These are phyloP conservation scores for Sugiyamaella pinicola DNA, from an alignment of 1,139 yeast species.

Conservation along the genomic window DNA sequence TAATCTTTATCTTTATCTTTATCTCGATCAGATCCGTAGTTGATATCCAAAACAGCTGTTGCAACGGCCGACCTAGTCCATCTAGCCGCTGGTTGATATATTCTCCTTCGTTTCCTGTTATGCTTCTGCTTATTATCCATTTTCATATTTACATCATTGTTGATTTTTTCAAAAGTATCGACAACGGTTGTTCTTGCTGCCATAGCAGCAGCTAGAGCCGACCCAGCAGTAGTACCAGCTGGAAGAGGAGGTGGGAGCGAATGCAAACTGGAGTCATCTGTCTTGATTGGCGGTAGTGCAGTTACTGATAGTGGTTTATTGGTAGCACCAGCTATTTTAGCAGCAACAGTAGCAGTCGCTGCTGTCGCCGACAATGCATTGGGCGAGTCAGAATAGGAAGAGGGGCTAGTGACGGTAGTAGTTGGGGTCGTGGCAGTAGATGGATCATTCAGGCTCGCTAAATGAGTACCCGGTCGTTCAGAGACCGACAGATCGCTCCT, in stretches of 20 bases:
- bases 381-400: not conserved
- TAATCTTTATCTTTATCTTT: conserved; percentile 6
- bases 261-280: conserved; percentile 1
- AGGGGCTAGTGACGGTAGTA: not conserved
- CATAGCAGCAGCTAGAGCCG: conserved; percentile 34
- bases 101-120: conserved; percentile 10
- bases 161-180: conserved; percentile 29
- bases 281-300: conserved; percentile 9
- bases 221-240: conserved; percentile 13
- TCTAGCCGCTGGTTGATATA: conserved; percentile 29
- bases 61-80: conserved; percentile 26
- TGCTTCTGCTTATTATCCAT: conserved; percentile 17
- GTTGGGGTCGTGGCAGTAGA: not conserved
- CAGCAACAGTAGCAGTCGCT: conserved; percentile 11
- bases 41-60: conserved; percentile 4
- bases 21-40: not conserved
- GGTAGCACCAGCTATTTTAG: conserved; percentile 14
- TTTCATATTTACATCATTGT: conserved; percentile 24
- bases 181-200: conserved; percentile 32
- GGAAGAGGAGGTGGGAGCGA: conserved; percentile 7
- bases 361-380: not conserved
- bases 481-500: not conserved
- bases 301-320: conserved; percentile 14
- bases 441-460: not conserved
- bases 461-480: not conserved